Evolutionary conservation across 805 yeast genomes (phyloP).

Genomic region (Blastobotrys americana): DNA sequence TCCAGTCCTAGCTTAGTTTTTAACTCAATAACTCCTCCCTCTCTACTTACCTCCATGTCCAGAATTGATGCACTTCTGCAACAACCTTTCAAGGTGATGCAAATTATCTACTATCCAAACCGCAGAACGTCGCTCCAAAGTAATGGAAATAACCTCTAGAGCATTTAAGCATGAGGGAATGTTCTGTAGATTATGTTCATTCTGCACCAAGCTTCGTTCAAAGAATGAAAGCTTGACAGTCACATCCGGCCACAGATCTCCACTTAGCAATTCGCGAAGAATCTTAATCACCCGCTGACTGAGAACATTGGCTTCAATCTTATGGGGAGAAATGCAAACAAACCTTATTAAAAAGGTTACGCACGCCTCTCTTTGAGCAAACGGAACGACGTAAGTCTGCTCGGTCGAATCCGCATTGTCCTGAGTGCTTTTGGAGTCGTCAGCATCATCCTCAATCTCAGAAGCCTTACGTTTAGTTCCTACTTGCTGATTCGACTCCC

Average conservation of each 20-base stretch:
- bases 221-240: slow-evolving; percentile 80
- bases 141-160: slow-evolving; percentile 77
- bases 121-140: slow-evolving; percentile 66
- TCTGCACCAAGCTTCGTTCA: slow-evolving; percentile 75
- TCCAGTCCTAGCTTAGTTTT: slow-evolving; percentile 29
- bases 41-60: slow-evolving; percentile 39
- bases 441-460: slow-evolving; percentile 19
- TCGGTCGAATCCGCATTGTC: slow-evolving; percentile 33
- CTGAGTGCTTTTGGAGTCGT: too few species aligned
- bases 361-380: slow-evolving; percentile 80
- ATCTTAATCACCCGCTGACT: slow-evolving; percentile 79
- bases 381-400: slow-evolving; percentile 54
- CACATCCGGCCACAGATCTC: slow-evolving; percentile 79
- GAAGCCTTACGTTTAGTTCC: slow-evolving; percentile 6
- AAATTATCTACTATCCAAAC: slow-evolving; percentile 76
- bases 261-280: slow-evolving; percentile 62
- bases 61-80: slow-evolving; percentile 75
- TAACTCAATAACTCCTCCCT: neutral
- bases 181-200: slow-evolving; percentile 48
- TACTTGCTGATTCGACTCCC: slow-evolving; percentile 21
- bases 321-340: slow-evolving; percentile 76
- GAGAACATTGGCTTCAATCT: slow-evolving; percentile 75
- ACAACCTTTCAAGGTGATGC: slow-evolving; percentile 57
- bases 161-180: slow-evolving; percentile 64
- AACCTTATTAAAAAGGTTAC: slow-evolving; percentile 82